A percentile compares a stretch with the other conserved stretches of the same genome.
These are phyloP conservation scores for Beauveria sp. DNA, from an alignment of 2,329 filamentous ascomycete species.

Conservation along the genomic window DNA sequence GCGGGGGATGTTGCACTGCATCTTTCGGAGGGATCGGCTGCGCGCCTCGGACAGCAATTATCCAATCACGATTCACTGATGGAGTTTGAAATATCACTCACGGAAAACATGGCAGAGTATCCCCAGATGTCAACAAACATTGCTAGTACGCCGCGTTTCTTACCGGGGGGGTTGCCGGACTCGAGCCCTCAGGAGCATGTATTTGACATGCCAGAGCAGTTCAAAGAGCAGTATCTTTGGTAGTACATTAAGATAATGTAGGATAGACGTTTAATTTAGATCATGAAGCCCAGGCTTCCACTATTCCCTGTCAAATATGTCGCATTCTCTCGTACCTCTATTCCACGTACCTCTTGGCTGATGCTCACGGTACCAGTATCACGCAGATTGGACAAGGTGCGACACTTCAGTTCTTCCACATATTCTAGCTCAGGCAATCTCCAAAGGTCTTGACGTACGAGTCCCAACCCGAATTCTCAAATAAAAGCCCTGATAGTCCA, in stretches of 20 bases:
- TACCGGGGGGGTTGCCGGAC: neutral
- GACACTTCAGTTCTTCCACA: no score
- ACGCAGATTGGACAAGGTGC: no score
- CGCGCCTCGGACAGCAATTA: neutral
- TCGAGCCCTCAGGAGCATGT: neutral
- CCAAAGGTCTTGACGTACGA: slow-evolving; percentile 10
- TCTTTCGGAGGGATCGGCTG: neutral
- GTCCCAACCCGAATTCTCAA: slow-evolving; percentile 5
- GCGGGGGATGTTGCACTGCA: neutral
- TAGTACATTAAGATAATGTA: neutral
- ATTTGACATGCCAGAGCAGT: slow-evolving; percentile 3
- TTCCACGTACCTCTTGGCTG: no score
- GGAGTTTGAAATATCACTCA: neutral
- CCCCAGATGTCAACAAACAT: neutral
- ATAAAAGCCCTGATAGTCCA: slow-evolving; percentile 1
- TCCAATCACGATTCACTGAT: neutral
- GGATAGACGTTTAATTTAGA: neutral
- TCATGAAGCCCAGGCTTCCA: no score
- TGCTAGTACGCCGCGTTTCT: neutral
- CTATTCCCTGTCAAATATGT: no score
- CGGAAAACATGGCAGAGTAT: neutral
- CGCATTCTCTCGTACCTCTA: no score
- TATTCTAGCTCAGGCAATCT: neutral
- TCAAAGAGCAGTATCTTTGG: slow-evolving; percentile 9
- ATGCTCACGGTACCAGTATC: no score